A percentile compares a stretch with the other conserved stretches of the same genome.
phyloP scores from a whole-genome alignment of 306 rosid genomes.

The Pyrus pyrifolia region DNA sequence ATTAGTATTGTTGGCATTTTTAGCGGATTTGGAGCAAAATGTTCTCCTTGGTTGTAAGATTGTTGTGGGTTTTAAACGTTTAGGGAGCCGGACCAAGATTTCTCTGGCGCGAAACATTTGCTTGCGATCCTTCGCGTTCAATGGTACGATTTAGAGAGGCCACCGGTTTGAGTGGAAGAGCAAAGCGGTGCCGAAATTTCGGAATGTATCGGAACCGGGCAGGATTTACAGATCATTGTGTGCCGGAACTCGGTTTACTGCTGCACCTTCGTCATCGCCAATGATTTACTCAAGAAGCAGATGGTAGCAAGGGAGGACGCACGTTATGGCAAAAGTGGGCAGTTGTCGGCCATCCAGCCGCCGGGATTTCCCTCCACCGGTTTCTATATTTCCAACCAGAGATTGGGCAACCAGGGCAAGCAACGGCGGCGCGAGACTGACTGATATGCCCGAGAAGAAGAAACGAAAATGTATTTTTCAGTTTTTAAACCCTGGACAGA shows the following conservation, averaged over 20 bases:
- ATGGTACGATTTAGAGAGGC: background rate
- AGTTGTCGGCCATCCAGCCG: too few species aligned
- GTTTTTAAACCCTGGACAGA: too few species aligned
- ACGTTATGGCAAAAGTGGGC: too few species aligned
- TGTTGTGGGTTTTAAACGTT: constrained; percentile 19
- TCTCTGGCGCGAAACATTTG: background rate
- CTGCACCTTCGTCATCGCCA: too few species aligned
- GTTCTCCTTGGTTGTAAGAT: constrained; percentile 10
- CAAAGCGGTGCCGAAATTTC: background rate
- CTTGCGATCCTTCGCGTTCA: background rate
- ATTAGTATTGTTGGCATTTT: background rate
- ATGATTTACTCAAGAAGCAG: too few species aligned
- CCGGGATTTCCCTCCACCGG: too few species aligned
- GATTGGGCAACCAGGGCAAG: too few species aligned
- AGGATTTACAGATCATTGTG: background rate
- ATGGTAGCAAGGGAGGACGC: too few species aligned
- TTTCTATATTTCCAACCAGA: too few species aligned
- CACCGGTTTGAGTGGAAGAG: background rate
- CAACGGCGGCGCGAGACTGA: too few species aligned
- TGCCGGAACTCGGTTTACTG: background rate
- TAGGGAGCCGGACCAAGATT: constrained; percentile 22
- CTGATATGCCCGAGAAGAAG: too few species aligned
- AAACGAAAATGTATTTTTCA: too few species aligned
- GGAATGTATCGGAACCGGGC: background rate
- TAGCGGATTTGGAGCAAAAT: constrained; percentile 25